These are phyloP conservation scores for Clausena lansium DNA, from an alignment of 345 rosid species.

Conservation along the genomic window DNA sequence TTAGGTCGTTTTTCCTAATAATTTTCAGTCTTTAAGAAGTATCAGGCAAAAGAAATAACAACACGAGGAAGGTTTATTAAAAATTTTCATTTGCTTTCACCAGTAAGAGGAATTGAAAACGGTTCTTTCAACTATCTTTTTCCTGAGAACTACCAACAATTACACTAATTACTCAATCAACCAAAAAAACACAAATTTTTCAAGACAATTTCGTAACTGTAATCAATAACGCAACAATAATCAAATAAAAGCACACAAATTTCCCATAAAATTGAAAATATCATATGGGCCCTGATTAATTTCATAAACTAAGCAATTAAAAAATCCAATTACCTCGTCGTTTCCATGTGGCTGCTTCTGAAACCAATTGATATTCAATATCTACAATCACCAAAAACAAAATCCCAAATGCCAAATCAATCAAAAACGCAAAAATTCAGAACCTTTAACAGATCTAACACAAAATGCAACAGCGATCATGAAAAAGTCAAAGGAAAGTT, in stretches of 20 bases:
- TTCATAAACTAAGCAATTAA: neutral
- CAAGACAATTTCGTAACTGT: neutral
- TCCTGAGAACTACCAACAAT: neutral
- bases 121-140: neutral
- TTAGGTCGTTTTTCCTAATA: neutral
- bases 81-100: neutral
- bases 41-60: neutral
- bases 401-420: conserved; percentile 16
- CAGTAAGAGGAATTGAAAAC: neutral
- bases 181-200: neutral
- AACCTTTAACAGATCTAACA: neutral
- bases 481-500: neutral
- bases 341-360: conserved; percentile 85
- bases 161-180: neutral
- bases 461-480: neutral
- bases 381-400: conserved; percentile 42
- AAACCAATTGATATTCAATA: conserved; percentile 81
- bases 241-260: neutral
- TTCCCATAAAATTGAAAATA: neutral
- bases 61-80: neutral
- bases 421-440: conserved; percentile 16
- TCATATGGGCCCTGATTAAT: neutral
- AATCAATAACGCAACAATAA: neutral
- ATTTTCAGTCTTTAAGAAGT: neutral
- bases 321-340: conserved; percentile 61